Conservation (phyloP, 164 flowering plant species). For the Cinnamomum micranthum region DNA sequence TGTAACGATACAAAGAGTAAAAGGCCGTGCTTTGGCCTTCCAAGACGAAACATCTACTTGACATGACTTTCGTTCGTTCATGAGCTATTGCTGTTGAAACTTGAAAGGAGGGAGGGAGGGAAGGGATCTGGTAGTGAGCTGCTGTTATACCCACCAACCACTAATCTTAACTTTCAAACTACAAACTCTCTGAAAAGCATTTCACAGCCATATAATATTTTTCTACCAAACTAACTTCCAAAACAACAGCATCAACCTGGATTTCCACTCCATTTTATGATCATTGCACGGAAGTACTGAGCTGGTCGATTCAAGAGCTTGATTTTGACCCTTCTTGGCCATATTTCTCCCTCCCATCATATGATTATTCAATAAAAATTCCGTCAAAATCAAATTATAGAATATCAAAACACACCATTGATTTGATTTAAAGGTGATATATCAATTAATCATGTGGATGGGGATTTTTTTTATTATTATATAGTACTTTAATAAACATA, state of each 20-base stretch:
- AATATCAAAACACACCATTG: too few relatives aligned
- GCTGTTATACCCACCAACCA: not conserved
- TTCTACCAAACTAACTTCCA: not conserved
- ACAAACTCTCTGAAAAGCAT: slow-evolving; percentile 1
- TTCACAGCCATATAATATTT: not conserved
- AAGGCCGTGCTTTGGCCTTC: too few relatives aligned
- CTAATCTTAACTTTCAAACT: not conserved
- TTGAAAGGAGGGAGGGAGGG: not conserved
- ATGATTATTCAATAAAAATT: not conserved
- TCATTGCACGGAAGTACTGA: not conserved
- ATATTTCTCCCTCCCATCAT: not conserved
- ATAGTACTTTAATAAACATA: too few relatives aligned
- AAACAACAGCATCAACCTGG: not conserved
- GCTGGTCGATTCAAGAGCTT: not conserved
- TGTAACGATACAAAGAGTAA: too few relatives aligned
- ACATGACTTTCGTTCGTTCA: too few relatives aligned
- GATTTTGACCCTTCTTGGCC: not conserved
- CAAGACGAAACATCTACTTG: too few relatives aligned
- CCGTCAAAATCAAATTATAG: not conserved
- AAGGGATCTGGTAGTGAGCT: not conserved
- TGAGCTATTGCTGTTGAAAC: not conserved
- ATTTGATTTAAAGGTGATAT: too few relatives aligned
- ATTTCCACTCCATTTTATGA: too few relatives aligned
- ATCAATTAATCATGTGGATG: too few relatives aligned
- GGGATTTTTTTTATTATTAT: too few relatives aligned